These are phyloP conservation scores for Rhodotorula sp. DNA, from an alignment of 1,284 basidiomycete genomes.

Conservation along the genomic window DNA sequence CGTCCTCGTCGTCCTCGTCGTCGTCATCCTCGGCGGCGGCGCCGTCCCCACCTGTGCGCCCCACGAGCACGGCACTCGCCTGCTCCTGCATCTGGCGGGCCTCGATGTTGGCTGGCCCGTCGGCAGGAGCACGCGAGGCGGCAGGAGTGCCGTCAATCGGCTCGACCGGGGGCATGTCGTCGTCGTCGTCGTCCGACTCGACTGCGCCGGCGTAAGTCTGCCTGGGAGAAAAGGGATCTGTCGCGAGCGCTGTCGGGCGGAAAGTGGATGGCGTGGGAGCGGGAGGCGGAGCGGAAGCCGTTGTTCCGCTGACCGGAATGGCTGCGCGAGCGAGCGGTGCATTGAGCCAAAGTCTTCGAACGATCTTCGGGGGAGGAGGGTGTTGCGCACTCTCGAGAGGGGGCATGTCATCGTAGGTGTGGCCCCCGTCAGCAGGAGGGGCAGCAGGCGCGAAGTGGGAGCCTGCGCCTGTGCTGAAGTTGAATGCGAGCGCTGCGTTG, in stretches of 20 bases:
- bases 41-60: background rate
- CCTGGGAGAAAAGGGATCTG: background rate
- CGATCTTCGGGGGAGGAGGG: background rate
- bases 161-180: constrained; percentile 15
- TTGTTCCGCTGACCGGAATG: background rate
- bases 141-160: too few relatives aligned
- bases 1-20: background rate
- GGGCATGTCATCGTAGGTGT: constrained; percentile 31
- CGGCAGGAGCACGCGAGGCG: too few relatives aligned
- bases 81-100: background rate
- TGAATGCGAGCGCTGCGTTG: background rate
- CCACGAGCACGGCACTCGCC: background rate
- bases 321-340: background rate
- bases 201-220: background rate
- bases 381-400: constrained; percentile 16
- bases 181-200: background rate
- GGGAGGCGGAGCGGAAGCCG: background rate
- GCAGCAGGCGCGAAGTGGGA: background rate
- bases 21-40: background rate
- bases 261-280: background rate
- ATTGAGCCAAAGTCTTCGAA: background rate
- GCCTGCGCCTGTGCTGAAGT: background rate
- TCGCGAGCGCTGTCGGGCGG: background rate
- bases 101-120: background rate
- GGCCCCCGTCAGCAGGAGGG: too few relatives aligned